phyloP scores from a whole-genome alignment of 1,139 yeast species.

The Debaryomyces psychrophilus region DNA sequence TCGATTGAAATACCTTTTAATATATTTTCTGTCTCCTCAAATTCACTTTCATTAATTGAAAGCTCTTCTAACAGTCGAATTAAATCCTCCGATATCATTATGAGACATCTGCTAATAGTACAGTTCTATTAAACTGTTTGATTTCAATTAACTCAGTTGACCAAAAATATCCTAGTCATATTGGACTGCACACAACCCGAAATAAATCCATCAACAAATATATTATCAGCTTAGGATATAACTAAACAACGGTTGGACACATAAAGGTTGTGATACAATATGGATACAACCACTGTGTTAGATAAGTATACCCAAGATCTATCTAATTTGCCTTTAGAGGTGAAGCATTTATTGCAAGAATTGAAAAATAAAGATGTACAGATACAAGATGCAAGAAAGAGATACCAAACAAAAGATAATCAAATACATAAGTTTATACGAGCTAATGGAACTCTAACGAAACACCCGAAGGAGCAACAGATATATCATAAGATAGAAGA shows the following conservation, averaged over 20 bases:
- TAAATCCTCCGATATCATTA: background rate
- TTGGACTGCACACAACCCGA: slow-evolving; percentile 6
- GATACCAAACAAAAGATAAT: slow-evolving; percentile 71
- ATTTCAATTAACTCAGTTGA: background rate
- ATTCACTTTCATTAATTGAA: slow-evolving; percentile 6
- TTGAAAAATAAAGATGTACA: slow-evolving; percentile 70
- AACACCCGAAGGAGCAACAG: slow-evolving; percentile 81
- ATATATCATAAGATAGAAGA: slow-evolving; percentile 68
- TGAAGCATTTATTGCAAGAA: slow-evolving; percentile 80
- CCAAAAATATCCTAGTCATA: slow-evolving; percentile 1
- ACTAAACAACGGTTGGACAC: background rate
- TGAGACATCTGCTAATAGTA: background rate
- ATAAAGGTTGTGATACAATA: slow-evolving; percentile 14
- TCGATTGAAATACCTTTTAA: background rate
- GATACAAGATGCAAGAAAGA: slow-evolving; percentile 66
- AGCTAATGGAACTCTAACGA: slow-evolving; percentile 79
- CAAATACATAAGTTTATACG: slow-evolving; percentile 82
- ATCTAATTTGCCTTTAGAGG: slow-evolving; percentile 87
- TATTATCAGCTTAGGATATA: background rate
- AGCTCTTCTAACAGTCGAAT: slow-evolving; percentile 1
- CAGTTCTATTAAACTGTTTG: background rate
- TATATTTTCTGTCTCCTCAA: slow-evolving; percentile 2
- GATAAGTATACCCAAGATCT: slow-evolving; percentile 56
- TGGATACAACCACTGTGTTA: slow-evolving; percentile 55
- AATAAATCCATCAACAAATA: background rate